These are phyloP conservation scores for Populus ilicifolia DNA, from an alignment of 345 rosid genomes.

Conservation along the genomic window DNA sequence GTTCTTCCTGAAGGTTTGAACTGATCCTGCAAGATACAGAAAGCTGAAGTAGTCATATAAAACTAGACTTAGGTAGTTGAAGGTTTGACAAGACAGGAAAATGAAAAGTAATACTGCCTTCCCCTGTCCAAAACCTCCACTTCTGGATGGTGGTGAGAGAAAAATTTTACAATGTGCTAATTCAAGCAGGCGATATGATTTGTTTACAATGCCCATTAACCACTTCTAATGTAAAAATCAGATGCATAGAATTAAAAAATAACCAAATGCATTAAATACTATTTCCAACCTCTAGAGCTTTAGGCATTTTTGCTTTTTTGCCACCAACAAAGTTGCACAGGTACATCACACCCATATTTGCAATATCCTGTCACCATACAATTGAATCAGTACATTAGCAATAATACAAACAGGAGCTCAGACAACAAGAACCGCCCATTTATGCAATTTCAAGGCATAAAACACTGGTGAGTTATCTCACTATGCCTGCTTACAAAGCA, in stretches of 20 bases:
- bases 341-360: conserved; percentile 31
- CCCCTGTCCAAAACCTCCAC: neutral
- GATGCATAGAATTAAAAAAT: neutral
- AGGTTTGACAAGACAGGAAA: neutral
- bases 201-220: neutral
- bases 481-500: neutral
- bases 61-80: neutral
- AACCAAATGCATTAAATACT: neutral
- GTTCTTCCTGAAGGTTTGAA: conserved; percentile 53
- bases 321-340: conserved; percentile 31
- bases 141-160: neutral
- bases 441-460: neutral
- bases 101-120: neutral
- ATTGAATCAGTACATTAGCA: neutral
- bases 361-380: conserved; percentile 23
- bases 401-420: neutral
- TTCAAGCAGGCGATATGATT: neutral
- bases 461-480: neutral
- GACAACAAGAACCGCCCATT: neutral
- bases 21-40: conserved; percentile 51
- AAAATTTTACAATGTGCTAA: neutral
- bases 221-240: neutral
- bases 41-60: neutral
- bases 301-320: conserved; percentile 19
- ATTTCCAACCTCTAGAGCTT: conserved; percentile 29